These are phyloP conservation scores for Akanthomyces uredinophilus DNA, from an alignment of 2,329 filamentous ascomycete species.

Conservation along the genomic window DNA sequence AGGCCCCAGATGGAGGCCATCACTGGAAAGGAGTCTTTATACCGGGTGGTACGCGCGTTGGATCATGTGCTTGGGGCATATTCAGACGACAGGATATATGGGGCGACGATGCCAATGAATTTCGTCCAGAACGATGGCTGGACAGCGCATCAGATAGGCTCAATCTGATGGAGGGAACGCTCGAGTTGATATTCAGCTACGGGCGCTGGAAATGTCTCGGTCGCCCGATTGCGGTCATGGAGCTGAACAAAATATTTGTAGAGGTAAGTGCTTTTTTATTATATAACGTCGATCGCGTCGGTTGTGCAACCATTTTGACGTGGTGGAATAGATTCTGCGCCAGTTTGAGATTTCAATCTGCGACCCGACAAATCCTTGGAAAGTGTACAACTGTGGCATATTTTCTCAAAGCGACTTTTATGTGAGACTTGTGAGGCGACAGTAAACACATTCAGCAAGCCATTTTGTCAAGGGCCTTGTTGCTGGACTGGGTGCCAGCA, in stretches of 20 bases:
- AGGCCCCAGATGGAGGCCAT: slow-evolving; percentile 28
- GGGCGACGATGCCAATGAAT: slow-evolving; percentile 30
- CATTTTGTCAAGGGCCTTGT: not conserved
- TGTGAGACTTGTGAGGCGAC: not conserved
- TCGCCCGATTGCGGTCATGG: slow-evolving; percentile 33
- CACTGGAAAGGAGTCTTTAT: slow-evolving; percentile 28
- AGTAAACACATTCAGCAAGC: not conserved
- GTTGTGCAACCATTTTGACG: slow-evolving; percentile 10
- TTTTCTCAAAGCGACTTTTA: slow-evolving; percentile 28
- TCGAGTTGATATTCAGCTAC: slow-evolving; percentile 36
- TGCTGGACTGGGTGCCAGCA: too few relatives aligned
- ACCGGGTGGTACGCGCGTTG: slow-evolving; percentile 29
- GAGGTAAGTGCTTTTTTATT: slow-evolving; percentile 27
- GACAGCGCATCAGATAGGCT: slow-evolving; percentile 27
- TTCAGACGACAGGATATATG: slow-evolving; percentile 29
- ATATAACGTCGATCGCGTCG: not conserved
- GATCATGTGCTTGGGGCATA: slow-evolving; percentile 32
- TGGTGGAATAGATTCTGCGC: slow-evolving; percentile 27
- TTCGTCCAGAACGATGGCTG: slow-evolving; percentile 34
- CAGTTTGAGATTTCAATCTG: slow-evolving; percentile 28
- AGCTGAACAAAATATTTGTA: slow-evolving; percentile 35
- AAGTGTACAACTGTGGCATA: slow-evolving; percentile 26
- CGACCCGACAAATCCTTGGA: slow-evolving; percentile 28
- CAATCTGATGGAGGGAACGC: slow-evolving; percentile 30
- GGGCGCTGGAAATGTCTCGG: slow-evolving; percentile 37